Conservation (phyloP, 768 basidiomycete species). For the Tulasnella sp. region DNA sequence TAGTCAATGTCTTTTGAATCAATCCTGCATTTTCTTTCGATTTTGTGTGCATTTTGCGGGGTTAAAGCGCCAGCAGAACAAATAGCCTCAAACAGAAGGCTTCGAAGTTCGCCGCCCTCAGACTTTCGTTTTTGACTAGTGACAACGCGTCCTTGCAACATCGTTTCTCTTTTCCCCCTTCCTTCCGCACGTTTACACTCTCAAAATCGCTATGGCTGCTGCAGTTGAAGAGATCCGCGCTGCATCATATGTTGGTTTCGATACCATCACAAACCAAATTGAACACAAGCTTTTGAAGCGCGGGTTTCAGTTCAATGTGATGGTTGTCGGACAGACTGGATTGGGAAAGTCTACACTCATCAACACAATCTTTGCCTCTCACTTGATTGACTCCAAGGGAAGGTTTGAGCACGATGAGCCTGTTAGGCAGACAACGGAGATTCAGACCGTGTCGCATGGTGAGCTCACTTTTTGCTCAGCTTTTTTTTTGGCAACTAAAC, state of each 20-base stretch:
- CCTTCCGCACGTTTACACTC: too few relatives aligned
- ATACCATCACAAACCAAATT: conserved; percentile 93
- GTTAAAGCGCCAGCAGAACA: too few relatives aligned
- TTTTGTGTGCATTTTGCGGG: too few relatives aligned
- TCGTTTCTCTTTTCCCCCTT: too few relatives aligned
- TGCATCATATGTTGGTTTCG: conserved; percentile 91
- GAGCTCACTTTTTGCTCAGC: conserved; percentile 23
- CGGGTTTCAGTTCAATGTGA: conserved; percentile 98
- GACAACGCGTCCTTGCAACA: too few relatives aligned
- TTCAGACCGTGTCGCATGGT: conserved; percentile 92
- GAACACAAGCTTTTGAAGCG: conserved; percentile 99
- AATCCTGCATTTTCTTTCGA: too few relatives aligned
- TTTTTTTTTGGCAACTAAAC: background rate
- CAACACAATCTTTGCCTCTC: conserved; percentile 98
- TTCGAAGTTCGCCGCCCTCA: too few relatives aligned
- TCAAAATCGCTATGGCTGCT: too few relatives aligned
- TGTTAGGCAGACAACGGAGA: conserved; percentile 91
- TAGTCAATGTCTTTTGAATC: too few relatives aligned
- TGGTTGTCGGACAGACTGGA: conserved; percentile 93
- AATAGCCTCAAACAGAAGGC: too few relatives aligned
- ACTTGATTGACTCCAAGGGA: conserved; percentile 96
- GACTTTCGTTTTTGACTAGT: too few relatives aligned
- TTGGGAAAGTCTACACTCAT: conserved; percentile 97
- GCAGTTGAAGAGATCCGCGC: conserved; percentile 71
- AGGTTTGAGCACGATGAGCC: conserved; percentile 77